Conservation (phyloP, 106 monocot species). For the Platanthera zijinensis region DNA sequence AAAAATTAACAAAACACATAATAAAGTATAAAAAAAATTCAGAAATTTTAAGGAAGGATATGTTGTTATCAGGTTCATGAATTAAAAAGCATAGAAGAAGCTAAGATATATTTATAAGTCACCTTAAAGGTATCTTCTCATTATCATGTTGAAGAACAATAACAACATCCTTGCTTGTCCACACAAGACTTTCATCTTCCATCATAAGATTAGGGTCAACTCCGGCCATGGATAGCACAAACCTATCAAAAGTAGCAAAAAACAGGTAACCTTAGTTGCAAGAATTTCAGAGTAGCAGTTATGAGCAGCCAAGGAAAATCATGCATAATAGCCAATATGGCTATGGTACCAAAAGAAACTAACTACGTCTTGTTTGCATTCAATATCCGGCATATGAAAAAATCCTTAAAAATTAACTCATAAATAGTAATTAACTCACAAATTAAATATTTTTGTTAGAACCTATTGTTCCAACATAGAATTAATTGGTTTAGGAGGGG, state of each 20-base stretch:
- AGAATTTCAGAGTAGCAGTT: not conserved
- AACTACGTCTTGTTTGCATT: not conserved
- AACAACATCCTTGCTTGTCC: conserved; percentile 96
- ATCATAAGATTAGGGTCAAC: conserved; percentile 84
- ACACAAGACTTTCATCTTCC: conserved; percentile 98
- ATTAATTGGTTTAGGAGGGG: too few species aligned
- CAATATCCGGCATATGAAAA: not conserved
- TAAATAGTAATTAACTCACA: not conserved
- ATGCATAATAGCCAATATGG: not conserved
- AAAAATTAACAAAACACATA: not conserved
- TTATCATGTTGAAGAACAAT: conserved; percentile 91
- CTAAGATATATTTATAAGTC: conserved; percentile 2
- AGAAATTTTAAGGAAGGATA: not conserved
- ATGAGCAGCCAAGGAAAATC: not conserved
- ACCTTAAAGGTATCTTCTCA: conserved; percentile 93
- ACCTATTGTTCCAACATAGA: not conserved
- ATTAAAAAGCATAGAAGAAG: not conserved
- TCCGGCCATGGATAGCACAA: conserved; percentile 92
- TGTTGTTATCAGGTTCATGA: not conserved
- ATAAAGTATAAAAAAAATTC: not conserved
- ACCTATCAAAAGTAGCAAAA: conserved; percentile 32
- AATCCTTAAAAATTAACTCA: not conserved
- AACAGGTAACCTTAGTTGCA: not conserved
- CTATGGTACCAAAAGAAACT: not conserved
- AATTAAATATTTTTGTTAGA: not conserved